Evolutionary conservation across 352 stramenopile species (phyloP).

Genomic region (Elongisporangium undulatum): DNA sequence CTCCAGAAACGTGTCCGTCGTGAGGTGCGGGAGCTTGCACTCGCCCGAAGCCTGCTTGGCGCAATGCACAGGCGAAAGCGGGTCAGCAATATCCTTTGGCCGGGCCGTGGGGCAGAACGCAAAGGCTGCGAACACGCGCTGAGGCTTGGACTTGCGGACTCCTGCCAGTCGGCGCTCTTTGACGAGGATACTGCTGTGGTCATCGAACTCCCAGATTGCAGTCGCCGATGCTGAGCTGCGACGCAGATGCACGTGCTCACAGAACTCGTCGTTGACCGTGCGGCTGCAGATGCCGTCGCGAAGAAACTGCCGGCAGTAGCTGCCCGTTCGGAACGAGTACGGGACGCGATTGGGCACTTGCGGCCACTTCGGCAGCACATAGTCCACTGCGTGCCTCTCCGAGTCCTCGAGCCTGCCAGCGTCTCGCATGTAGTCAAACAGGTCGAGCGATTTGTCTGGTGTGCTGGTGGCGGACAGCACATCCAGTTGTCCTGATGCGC

Average conservation of each 20-base stretch:
- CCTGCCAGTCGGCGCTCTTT: neutral
- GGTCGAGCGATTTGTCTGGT: slow-evolving; percentile 19
- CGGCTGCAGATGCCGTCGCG: slow-evolving; percentile 32
- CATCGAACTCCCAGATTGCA: neutral
- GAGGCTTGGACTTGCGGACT: neutral
- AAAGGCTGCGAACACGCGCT: neutral
- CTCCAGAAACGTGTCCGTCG: neutral
- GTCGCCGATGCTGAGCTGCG: neutral
- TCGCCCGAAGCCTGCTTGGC: neutral
- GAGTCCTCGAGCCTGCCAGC: neutral
- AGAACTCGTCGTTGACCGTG: slow-evolving; percentile 22
- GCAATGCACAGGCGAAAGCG: neutral
- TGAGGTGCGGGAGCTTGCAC: neutral
- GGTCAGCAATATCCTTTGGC: neutral
- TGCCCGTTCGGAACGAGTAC: slow-evolving; percentile 54
- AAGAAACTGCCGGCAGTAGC: slow-evolving; percentile 51
- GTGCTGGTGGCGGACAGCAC: slow-evolving; percentile 4
- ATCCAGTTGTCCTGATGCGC: slow-evolving; percentile 3
- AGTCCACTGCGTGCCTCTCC: slow-evolving; percentile 7
- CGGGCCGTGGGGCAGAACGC: neutral
- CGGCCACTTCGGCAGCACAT: slow-evolving; percentile 36
- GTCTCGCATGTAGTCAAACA: slow-evolving; percentile 28
- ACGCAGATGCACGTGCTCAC: slow-evolving; percentile 39
- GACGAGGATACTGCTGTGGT: neutral
- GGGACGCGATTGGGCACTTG: slow-evolving; percentile 37